Base-by-base conservation (phyloP, 805 yeast species). In the Sungouiozyma ichnusensis region DNA sequence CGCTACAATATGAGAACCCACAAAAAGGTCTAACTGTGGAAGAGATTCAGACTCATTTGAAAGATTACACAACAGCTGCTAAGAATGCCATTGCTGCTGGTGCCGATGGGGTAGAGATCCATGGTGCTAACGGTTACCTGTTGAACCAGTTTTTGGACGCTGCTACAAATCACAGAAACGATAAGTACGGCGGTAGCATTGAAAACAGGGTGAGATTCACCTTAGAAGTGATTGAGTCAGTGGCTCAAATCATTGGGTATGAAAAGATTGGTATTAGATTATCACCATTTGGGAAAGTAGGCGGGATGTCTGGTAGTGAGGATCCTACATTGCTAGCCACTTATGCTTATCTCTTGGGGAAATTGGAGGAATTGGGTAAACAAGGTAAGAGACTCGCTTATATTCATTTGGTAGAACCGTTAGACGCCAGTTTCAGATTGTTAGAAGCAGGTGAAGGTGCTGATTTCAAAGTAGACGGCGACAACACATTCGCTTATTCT, bases 81-180 rank as follows among this genome's bases (percentile, higher is more conserved):
- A 58, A 57, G 49, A 56, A 54, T 31, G 40, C 60, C 13, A 42
- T 63, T 29, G 55, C 46, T 4, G 55, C 58, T 11, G 66, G 65
- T 33, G 66, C 66, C 39, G 84, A 81, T 56, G 77, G 77, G 44
- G 72, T 81, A 24, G 85, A 81, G 58, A 60, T 81, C 38, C 86
- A 79, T 55, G 66, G 65, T 29, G 85, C 85, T n/a, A 77, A 78
- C 54, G 85, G 86, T 11, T 79, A 74, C 53, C 54, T 81, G 44
- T 48, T 74, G 33, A 67, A 70, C 57, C 74, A 75, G 55, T 78
- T 81, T 50, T 52, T 77, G 47, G 72, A 74, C 35, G 64, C 67
- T 9, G 42, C 58, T 13, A 60, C 67, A 37, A 68, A 68, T 51
- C 55, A 71, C 35, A 54, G 68, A 58, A 66, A 67, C 76, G 79